phyloP scores from a whole-genome alignment of 2,329 filamentous ascomycete genomes.

The Colletotrichum magnum region DNA sequence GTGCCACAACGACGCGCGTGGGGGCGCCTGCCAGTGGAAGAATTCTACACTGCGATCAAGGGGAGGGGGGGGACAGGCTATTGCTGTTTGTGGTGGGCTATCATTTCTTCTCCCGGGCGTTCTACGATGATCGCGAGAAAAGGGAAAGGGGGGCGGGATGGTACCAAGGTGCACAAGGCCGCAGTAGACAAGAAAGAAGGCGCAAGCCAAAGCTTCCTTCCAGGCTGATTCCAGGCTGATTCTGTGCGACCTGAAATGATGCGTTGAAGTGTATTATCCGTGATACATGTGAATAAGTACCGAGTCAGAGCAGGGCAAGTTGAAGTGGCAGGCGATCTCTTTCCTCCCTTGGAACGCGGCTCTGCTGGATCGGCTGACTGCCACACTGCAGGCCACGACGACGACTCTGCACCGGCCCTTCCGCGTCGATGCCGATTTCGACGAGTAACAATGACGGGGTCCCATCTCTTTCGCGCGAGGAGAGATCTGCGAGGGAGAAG shows the following conservation, averaged over 20 bases:
- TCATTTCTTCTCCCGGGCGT: background rate
- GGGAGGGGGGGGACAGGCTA: background rate
- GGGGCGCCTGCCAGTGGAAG: background rate
- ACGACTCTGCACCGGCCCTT: background rate
- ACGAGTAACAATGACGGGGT: slow-evolving; percentile 18
- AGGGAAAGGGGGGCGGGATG: background rate
- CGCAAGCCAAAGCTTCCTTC: too few species aligned
- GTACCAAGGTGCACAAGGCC: background rate
- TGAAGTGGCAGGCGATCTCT: background rate
- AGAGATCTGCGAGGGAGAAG: background rate
- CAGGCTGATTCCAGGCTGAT: background rate
- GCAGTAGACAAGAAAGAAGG: too few species aligned
- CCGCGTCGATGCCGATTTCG: background rate
- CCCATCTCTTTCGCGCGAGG: slow-evolving; percentile 4
- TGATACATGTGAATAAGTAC: too few species aligned
- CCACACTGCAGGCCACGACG: background rate
- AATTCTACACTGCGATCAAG: slow-evolving; percentile 3
- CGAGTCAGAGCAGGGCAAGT: too few species aligned
- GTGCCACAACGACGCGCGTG: background rate
- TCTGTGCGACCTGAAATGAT: background rate
- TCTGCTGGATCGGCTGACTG: slow-evolving; percentile 9
- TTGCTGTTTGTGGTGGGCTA: background rate
- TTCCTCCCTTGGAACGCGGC: slow-evolving; percentile 26
- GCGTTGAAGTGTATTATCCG: slow-evolving; percentile 7
- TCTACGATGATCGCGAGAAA: background rate